Evolutionary conservation across 257 asterid species (phyloP).

Genomic region (Salvia miltiorrhiza): DNA sequence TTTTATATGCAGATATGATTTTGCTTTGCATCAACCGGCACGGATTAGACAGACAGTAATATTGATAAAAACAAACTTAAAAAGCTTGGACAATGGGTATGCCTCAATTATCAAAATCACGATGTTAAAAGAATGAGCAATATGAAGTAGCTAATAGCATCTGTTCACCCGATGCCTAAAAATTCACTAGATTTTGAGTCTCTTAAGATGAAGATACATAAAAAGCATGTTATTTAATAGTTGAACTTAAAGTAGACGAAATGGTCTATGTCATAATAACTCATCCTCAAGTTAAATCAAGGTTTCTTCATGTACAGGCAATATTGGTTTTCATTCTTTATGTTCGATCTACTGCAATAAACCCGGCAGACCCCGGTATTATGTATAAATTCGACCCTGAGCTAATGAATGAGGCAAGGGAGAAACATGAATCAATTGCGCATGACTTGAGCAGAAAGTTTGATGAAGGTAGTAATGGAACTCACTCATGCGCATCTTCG

Average conservation of each 20-base stretch:
- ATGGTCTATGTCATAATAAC: too few species aligned
- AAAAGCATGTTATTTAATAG: neutral
- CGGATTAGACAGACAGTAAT: neutral
- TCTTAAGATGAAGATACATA: neutral
- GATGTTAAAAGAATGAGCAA: neutral
- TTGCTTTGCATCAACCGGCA: neutral
- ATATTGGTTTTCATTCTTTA: constrained; percentile 81
- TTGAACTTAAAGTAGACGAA: neutral
- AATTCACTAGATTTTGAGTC: neutral
- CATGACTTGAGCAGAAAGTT: constrained; percentile 45
- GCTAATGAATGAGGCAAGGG: constrained; percentile 36
- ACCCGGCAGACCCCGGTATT: constrained; percentile 99
- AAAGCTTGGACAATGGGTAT: neutral
- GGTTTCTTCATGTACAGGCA: constrained; percentile 55
- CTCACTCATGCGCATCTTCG: constrained; percentile 68
- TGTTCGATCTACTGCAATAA: constrained; percentile 90
- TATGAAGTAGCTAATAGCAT: neutral
- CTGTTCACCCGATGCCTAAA: neutral
- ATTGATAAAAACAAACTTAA: neutral
- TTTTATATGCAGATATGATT: constrained; percentile 11
- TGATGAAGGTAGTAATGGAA: constrained; percentile 66
- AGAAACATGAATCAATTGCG: constrained; percentile 46
- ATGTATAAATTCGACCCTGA: constrained; percentile 71
- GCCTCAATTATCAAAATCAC: neutral
- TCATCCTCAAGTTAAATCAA: too few species aligned